Conservation (phyloP, 257 asterid genomes). For the Solanum chiquidenum region DNA sequence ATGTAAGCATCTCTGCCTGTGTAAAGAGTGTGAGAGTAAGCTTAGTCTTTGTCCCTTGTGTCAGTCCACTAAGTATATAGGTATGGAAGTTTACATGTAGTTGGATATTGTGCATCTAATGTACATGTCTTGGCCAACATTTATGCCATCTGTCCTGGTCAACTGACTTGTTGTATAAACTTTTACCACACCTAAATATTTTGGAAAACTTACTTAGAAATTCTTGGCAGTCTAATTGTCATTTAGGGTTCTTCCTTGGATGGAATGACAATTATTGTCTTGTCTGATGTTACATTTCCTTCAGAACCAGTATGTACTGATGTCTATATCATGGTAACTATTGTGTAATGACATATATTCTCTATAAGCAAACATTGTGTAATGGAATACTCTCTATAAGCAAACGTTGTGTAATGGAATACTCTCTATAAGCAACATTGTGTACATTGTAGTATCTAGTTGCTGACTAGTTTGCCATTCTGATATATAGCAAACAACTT, state of each 20-base stretch:
- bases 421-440: background rate
- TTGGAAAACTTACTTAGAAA: background rate
- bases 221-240: background rate
- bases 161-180: background rate
- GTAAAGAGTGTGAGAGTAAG: constrained; percentile 85
- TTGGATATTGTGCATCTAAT: constrained; percentile 17
- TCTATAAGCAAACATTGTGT: background rate
- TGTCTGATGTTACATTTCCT: background rate
- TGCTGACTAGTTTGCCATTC: background rate
- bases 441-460: background rate
- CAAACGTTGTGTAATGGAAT: background rate
- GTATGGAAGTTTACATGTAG: constrained; percentile 84
- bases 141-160: background rate
- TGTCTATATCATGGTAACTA: background rate
- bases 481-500: background rate
- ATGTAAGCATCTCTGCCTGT: constrained; percentile 91
- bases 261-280: background rate
- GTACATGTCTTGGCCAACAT: constrained; percentile 5
- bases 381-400: background rate
- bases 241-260: background rate
- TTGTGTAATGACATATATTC: background rate
- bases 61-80: constrained; percentile 57
- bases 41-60: constrained; percentile 76
- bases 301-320: background rate
- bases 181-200: background rate